Conservation (phyloP, 1,284 basidiomycete genomes). For the Heimioporus retisporus region DNA sequence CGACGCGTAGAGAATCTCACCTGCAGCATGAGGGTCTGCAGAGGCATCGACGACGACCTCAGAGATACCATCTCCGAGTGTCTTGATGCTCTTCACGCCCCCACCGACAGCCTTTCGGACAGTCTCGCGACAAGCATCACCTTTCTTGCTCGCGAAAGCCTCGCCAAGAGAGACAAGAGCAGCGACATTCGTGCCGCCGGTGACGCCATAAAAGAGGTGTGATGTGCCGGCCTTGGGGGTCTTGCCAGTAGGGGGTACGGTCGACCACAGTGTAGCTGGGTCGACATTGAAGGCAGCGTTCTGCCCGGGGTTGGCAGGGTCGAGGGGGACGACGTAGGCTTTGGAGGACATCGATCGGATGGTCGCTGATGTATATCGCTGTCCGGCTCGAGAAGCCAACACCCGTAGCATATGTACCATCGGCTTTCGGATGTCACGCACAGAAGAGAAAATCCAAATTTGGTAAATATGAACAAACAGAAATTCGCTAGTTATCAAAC, state of each 20-base stretch:
- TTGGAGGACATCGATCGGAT: slow-evolving; percentile 48
- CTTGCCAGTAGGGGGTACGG: slow-evolving; percentile 54
- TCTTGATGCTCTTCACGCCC: slow-evolving; percentile 73
- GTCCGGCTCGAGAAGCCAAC: slow-evolving; percentile 25
- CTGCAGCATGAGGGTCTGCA: slow-evolving; percentile 80
- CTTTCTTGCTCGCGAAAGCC: slow-evolving; percentile 60
- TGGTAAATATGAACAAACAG: no score
- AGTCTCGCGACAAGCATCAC: slow-evolving; percentile 65
- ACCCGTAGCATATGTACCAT: slow-evolving; percentile 31
- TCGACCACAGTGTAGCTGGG: slow-evolving; percentile 55
- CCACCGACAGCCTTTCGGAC: slow-evolving; percentile 75
- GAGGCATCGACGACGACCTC: slow-evolving; percentile 70
- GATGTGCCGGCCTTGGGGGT: slow-evolving; percentile 70
- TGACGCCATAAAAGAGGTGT: slow-evolving; percentile 69
- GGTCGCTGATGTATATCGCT: slow-evolving; percentile 29
- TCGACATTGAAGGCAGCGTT: slow-evolving; percentile 40
- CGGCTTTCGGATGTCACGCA: slow-evolving; percentile 27
- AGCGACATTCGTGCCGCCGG: slow-evolving; percentile 53
- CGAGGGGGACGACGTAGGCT: slow-evolving; percentile 55
- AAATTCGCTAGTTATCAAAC: no score
- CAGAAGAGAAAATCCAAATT: no score
- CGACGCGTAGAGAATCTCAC: slow-evolving; percentile 45
- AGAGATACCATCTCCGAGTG: slow-evolving; percentile 64
- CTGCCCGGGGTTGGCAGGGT: slow-evolving; percentile 47
- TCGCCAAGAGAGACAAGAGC: slow-evolving; percentile 74